Conservation (phyloP, 2,329 filamentous ascomycete genomes). For the Alternaria sp. region DNA sequence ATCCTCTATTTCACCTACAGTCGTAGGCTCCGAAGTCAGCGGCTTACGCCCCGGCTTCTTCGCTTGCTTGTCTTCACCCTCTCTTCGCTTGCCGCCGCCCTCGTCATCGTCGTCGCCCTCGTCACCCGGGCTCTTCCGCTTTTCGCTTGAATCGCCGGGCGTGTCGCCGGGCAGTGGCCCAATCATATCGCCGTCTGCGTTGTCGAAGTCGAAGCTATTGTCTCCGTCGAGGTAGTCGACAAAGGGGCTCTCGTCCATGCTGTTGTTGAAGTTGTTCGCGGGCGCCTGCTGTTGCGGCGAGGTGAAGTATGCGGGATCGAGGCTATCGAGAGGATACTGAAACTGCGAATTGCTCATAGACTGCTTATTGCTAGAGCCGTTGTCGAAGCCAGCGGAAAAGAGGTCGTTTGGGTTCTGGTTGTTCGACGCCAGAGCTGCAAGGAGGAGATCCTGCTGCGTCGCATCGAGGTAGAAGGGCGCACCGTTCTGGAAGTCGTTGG, state of each 20-base stretch:
- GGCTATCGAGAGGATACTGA: constrained; percentile 43
- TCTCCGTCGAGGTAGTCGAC: constrained; percentile 83
- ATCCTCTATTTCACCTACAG: constrained; percentile 69
- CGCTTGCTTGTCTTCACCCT: constrained; percentile 82
- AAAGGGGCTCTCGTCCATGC: constrained; percentile 76
- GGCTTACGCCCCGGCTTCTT: constrained; percentile 98
- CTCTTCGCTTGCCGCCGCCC: constrained; percentile 76
- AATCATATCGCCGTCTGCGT: constrained; percentile 72
- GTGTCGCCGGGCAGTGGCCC: constrained; percentile 73
- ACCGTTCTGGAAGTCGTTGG: constrained; percentile 52
- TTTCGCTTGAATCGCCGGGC: constrained; percentile 61
- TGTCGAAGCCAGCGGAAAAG: constrained; percentile 32
- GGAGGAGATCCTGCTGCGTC: constrained; percentile 58
- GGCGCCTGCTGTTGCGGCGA: constrained; percentile 49
- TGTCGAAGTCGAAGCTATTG: constrained; percentile 78
- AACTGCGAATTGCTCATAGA: constrained; percentile 36
- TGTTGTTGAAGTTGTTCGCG: constrained; percentile 60
- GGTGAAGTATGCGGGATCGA: constrained; percentile 49
- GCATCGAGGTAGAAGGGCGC: constrained; percentile 55
- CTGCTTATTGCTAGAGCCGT: constrained; percentile 19
- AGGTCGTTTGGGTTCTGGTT: constrained; percentile 47
- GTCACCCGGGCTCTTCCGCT: constrained; percentile 76
- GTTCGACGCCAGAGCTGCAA: constrained; percentile 58
- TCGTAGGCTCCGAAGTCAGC: constrained; percentile 92
- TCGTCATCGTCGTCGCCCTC: constrained; percentile 70